Percentiles rank a stretch among this genome's conserved stretches.
phyloP scores from a whole-genome alignment of 768 basidiomycete species.

The Russula ochroleuca region DNA sequence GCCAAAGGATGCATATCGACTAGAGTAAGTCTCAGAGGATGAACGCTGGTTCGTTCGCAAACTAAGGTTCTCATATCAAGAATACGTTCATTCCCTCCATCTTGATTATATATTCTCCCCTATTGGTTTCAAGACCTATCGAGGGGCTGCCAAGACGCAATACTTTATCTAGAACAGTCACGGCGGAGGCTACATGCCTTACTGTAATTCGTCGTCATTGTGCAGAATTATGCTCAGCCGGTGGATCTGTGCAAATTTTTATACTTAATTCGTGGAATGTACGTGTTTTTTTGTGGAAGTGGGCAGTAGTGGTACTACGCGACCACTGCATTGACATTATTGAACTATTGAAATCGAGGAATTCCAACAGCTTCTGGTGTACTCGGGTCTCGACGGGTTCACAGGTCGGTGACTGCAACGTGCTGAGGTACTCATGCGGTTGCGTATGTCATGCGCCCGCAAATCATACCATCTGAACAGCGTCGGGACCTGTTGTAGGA shows the following conservation, averaged over 20 bases:
- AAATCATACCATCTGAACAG: background rate
- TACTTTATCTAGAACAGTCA: background rate
- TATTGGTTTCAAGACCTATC: background rate
- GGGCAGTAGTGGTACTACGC: background rate
- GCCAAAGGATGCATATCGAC: conserved; percentile 48
- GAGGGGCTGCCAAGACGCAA: background rate
- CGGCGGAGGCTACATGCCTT: background rate
- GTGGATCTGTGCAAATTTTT: background rate
- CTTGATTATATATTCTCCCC: background rate
- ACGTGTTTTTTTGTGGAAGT: background rate
- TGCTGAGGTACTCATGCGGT: background rate
- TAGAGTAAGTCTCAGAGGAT: background rate
- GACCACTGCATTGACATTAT: background rate
- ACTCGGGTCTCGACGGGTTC: background rate
- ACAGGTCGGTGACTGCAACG: background rate
- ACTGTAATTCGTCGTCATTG: background rate
- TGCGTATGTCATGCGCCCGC: background rate
- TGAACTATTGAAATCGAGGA: no score
- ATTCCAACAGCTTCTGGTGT: no score
- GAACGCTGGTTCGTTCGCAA: background rate
- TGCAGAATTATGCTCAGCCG: background rate
- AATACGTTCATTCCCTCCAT: background rate
- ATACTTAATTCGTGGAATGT: background rate
- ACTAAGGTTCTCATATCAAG: background rate
- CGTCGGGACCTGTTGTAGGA: no score